Conservation (phyloP, 1,284 basidiomycete genomes). For the Volvariella surrecta region DNA sequence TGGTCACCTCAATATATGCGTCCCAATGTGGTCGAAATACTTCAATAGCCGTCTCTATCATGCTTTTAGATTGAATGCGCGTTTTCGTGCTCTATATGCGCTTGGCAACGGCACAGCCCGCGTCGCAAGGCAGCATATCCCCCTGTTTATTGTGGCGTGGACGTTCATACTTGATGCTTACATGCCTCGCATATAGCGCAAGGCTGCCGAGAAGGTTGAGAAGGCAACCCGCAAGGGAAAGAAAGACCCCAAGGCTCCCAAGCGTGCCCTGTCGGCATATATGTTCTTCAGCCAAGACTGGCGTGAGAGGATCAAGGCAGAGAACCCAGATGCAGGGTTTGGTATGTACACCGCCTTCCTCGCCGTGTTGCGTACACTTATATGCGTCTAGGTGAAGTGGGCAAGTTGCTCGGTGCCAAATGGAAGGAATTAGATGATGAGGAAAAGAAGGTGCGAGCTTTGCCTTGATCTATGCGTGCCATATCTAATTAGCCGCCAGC, state of each 20-base stretch:
- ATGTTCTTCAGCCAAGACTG: conserved; percentile 99
- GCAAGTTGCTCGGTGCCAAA: conserved; percentile 81
- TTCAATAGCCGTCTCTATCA: too few species aligned
- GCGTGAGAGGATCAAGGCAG: conserved; percentile 89
- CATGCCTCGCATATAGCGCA: conserved; percentile 38
- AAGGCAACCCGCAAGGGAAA: conserved; percentile 49
- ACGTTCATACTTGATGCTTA: conserved; percentile 14
- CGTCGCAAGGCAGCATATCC: too few species aligned
- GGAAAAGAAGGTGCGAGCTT: conserved; percentile 74
- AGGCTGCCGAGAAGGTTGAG: conserved; percentile 65
- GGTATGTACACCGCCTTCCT: conserved; percentile 40
- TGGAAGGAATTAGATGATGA: conserved; percentile 84
- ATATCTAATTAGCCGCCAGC: conserved; percentile 38
- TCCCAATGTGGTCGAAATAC: too few species aligned
- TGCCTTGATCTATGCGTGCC: not conserved
- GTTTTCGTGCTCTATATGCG: conserved; percentile 1
- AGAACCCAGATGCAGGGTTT: conserved; percentile 92
- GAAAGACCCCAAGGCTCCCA: conserved; percentile 81
- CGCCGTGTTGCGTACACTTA: conserved; percentile 6
- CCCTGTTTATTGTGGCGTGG: conserved; percentile 7
- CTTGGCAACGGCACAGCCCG: not conserved
- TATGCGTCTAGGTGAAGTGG: conserved; percentile 57
- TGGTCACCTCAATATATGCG: not conserved
- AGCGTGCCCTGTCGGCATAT: conserved; percentile 90
- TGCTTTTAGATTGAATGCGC: not conserved